Evolutionary conservation across 208 protist species (phyloP).

Genomic region (Vickermania spadyakhi): DNA sequence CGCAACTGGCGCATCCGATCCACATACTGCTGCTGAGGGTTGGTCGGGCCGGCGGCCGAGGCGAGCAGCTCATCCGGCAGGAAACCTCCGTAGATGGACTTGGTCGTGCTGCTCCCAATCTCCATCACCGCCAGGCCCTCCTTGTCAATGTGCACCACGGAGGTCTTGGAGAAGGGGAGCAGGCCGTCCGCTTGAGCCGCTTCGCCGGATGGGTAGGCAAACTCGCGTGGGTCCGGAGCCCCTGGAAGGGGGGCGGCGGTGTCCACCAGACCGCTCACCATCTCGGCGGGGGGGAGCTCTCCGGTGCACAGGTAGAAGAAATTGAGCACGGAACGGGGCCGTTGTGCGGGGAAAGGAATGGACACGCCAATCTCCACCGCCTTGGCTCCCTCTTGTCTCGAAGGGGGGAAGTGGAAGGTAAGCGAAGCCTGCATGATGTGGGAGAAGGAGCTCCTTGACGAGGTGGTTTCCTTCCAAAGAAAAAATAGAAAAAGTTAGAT

Average conservation of each 20-base stretch:
- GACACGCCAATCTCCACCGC: slow-evolving; percentile 16
- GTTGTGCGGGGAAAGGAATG: slow-evolving; percentile 37
- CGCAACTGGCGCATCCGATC: slow-evolving; percentile 25
- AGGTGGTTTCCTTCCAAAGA: too few species aligned
- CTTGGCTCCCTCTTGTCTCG: slow-evolving; percentile 15
- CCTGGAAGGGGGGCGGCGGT: background rate
- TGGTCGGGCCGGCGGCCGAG: background rate
- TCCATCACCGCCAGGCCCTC: slow-evolving; percentile 31
- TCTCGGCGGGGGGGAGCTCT: slow-evolving; percentile 27
- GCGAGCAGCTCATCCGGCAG: slow-evolving; percentile 39
- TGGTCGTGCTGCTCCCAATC: slow-evolving; percentile 75
- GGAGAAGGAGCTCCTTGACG: too few species aligned
- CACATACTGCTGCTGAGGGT: slow-evolving; percentile 4
- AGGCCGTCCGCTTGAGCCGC: slow-evolving; percentile 24
- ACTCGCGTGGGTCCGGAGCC: slow-evolving; percentile 3
- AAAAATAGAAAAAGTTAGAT: too few species aligned
- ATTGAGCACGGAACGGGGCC: slow-evolving; percentile 48
- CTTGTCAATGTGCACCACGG: slow-evolving; percentile 58
- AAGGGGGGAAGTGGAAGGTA: slow-evolving; percentile 53
- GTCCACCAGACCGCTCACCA: slow-evolving; percentile 16
- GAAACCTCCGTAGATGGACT: slow-evolving; percentile 73
- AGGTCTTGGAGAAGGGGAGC: slow-evolving; percentile 39
- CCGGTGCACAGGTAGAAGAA: slow-evolving; percentile 59
- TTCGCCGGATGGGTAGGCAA: slow-evolving; percentile 11
- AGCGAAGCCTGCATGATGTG: slow-evolving; percentile 45